These are phyloP conservation scores for Globisporangium parvum DNA, from an alignment of 352 stramenopile species.

Conservation along the genomic window DNA sequence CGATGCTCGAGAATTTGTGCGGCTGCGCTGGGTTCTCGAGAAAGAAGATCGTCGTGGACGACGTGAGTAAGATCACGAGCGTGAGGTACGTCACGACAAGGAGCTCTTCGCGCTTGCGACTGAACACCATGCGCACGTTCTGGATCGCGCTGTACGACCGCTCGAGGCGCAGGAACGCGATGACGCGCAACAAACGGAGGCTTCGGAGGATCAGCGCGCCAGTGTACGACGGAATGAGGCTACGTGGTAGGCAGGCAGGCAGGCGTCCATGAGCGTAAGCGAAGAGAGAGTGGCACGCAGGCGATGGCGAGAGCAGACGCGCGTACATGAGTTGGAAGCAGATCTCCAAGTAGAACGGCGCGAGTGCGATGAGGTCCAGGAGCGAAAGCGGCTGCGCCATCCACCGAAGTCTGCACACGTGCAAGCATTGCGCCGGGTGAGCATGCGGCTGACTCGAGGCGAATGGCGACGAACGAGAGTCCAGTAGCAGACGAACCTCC, in stretches of 20 bases:
- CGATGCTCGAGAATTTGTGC: slow-evolving; percentile 39
- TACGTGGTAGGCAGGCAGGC: too few relatives aligned
- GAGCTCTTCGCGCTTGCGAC: slow-evolving; percentile 55
- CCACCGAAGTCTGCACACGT: slow-evolving; percentile 35
- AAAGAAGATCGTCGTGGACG: slow-evolving; percentile 63
- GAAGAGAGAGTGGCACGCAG: too few relatives aligned
- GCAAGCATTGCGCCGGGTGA: too few relatives aligned
- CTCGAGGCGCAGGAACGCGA: slow-evolving; percentile 55
- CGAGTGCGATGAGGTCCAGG: slow-evolving; percentile 44
- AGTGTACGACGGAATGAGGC: slow-evolving; percentile 26
- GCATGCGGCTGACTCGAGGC: too few relatives aligned
- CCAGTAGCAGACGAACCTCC: too few relatives aligned
- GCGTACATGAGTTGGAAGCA: slow-evolving; percentile 39
- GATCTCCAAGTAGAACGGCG: slow-evolving; percentile 62
- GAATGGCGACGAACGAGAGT: too few relatives aligned
- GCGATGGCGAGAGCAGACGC: background rate
- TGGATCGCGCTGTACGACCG: slow-evolving; percentile 59
- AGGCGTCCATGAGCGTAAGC: too few relatives aligned
- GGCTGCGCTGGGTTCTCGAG: slow-evolving; percentile 48
- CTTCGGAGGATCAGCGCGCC: slow-evolving; percentile 44
- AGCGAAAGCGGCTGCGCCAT: slow-evolving; percentile 50
- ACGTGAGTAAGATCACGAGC: slow-evolving; percentile 42
- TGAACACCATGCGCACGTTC: slow-evolving; percentile 46
- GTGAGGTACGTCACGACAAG: slow-evolving; percentile 56
- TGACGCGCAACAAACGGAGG: slow-evolving; percentile 47